A percentile compares a stretch with the other conserved stretches of the same genome.
Conservation (phyloP, 2,329 filamentous ascomycete species). For the Neonectria hederae region DNA sequence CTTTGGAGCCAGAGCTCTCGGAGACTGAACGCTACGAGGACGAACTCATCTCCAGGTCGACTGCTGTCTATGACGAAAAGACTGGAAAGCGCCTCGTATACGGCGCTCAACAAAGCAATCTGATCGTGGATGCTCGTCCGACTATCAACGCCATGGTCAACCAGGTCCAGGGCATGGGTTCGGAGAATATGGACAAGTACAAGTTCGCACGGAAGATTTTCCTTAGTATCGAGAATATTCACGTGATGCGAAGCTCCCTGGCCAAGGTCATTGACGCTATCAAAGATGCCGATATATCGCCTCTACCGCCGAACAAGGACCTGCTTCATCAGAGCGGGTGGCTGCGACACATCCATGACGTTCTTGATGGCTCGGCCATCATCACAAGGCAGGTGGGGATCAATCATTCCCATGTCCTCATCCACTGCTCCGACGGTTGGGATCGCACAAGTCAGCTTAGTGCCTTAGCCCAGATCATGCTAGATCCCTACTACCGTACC, state of each 20-base stretch:
- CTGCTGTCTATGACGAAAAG: conserved; percentile 63
- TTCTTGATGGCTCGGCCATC: conserved; percentile 84
- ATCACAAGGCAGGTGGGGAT: conserved; percentile 91
- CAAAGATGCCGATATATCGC: conserved; percentile 90
- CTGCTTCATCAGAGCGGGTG: conserved; percentile 85
- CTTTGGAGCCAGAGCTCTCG: conserved; percentile 60
- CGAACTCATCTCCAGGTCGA: conserved; percentile 63
- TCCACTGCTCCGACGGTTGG: conserved; percentile 99
- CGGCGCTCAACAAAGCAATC: conserved; percentile 89
- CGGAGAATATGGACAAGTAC: conserved; percentile 98
- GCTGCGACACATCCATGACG: conserved; percentile 86
- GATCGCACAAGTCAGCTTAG: conserved; percentile 96
- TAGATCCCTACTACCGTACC: conserved; percentile 95
- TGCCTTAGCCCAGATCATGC: conserved; percentile 88
- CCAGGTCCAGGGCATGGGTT: conserved; percentile 91
- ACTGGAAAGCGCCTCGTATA: conserved; percentile 76
- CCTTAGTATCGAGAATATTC: conserved; percentile 96
- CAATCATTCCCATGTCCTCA: conserved; percentile 92
- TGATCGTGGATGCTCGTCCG: conserved; percentile 95
- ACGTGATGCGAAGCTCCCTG: conserved; percentile 94
- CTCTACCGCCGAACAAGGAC: conserved; percentile 83
- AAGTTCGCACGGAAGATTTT: conserved; percentile 91
- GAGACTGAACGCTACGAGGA: conserved; percentile 76
- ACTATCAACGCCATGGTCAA: conserved; percentile 95
- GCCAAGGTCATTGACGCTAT: conserved; percentile 88